phyloP scores from a whole-genome alignment of 176 grass and related monocot genomes.

The Cocos nucifera region DNA sequence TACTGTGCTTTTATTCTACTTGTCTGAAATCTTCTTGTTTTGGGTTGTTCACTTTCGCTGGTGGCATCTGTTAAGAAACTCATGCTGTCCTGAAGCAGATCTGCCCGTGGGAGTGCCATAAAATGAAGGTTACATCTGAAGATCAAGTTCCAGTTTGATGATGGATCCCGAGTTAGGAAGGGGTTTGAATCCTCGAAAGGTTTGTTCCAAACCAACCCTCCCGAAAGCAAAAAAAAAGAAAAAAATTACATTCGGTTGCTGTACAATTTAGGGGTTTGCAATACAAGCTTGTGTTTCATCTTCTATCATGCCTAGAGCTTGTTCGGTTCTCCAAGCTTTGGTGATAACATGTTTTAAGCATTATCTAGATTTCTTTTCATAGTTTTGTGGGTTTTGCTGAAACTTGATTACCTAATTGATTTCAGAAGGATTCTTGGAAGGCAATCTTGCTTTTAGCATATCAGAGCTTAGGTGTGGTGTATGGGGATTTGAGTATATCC shows the following conservation, averaged over 20 bases:
- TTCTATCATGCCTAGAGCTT: too few relatives aligned
- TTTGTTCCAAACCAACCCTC: background rate
- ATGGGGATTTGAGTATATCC: slow-evolving; percentile 94
- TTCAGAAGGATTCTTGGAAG: slow-evolving; percentile 91
- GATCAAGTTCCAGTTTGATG: slow-evolving; percentile 15
- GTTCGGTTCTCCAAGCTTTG: too few relatives aligned
- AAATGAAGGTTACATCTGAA: background rate
- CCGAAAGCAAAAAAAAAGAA: too few relatives aligned
- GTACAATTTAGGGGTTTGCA: too few relatives aligned
- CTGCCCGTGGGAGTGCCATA: background rate
- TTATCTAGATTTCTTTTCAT: too few relatives aligned
- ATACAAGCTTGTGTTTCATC: too few relatives aligned
- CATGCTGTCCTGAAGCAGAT: background rate
- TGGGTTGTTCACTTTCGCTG: background rate
- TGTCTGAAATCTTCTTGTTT: slow-evolving; percentile 11
- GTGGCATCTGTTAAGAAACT: too few relatives aligned
- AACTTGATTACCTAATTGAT: slow-evolving; percentile 4
- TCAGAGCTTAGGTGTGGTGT: slow-evolving; percentile 95
- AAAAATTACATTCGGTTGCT: too few relatives aligned
- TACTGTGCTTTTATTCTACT: background rate
- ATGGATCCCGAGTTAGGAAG: slow-evolving; percentile 74
- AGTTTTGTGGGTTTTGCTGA: slow-evolving; percentile 17
- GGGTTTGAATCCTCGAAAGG: slow-evolving; percentile 36
- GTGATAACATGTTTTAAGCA: too few relatives aligned
- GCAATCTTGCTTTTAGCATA: slow-evolving; percentile 76